Conservation (phyloP, 352 stramenopile genomes). For the Phytophthora aleatoria region DNA sequence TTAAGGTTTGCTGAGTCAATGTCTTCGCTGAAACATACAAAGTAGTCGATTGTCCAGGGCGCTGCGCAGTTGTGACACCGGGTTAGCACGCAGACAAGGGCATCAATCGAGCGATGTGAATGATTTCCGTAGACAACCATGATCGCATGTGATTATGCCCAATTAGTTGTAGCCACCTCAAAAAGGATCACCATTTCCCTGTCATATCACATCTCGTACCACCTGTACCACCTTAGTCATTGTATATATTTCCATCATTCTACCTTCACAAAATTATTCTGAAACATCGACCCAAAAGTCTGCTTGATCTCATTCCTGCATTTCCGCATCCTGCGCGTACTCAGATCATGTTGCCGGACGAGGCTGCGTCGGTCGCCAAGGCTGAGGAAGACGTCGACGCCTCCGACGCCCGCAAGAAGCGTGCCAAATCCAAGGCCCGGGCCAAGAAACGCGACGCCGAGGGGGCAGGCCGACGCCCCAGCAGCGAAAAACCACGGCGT, state of each 20-base stretch:
- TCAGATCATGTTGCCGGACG: constrained; percentile 14
- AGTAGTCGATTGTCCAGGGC: too few species aligned
- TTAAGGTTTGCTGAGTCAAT: too few species aligned
- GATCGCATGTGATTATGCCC: constrained; percentile 1
- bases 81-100: background rate
- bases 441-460: constrained; percentile 22
- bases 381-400: constrained; percentile 8
- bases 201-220: constrained; percentile 2
- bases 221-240: background rate
- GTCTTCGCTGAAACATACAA: too few species aligned
- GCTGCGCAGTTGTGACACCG: too few species aligned
- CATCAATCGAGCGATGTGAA: background rate
- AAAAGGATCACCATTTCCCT: constrained; percentile 8
- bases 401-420: constrained; percentile 7
- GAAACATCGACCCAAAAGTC: background rate
- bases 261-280: background rate
- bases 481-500: constrained; percentile 7
- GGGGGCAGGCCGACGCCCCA: constrained; percentile 5
- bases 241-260: background rate
- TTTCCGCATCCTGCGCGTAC: background rate
- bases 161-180: constrained; percentile 24
- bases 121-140: background rate
- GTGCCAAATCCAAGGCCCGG: constrained; percentile 11
- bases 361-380: background rate
- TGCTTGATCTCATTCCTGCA: constrained; percentile 21